Evolutionary conservation across 2,329 filamentous ascomycete genomes (phyloP).

Genomic region (Thelonectria discophora): DNA sequence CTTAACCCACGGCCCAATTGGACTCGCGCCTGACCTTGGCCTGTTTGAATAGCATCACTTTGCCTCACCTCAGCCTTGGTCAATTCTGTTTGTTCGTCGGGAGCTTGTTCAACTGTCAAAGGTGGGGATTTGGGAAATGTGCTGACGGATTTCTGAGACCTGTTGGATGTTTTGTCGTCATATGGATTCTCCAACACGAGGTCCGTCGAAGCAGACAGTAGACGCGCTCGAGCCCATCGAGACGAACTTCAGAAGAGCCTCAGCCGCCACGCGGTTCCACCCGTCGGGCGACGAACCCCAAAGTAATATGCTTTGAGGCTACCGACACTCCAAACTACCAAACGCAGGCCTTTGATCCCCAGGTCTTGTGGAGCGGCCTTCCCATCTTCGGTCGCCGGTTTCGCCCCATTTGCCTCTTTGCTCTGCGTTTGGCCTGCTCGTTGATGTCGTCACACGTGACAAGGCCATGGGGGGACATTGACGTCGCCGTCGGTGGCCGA

Average conservation of each 20-base stretch:
- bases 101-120: neutral
- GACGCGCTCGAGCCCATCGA: neutral
- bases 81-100: neutral
- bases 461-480: conserved; percentile 27
- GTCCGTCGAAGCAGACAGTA: no score
- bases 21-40: neutral
- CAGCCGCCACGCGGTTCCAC: conserved; percentile 16
- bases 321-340: conserved; percentile 2
- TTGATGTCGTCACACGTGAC: conserved; percentile 35
- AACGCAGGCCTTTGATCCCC: conserved; percentile 9
- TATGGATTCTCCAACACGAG: no score
- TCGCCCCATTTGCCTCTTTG: conserved; percentile 22
- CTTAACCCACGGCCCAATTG: neutral
- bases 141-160: neutral
- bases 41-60: neutral
- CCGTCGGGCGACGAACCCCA: conserved; percentile 1
- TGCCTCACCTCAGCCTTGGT: neutral
- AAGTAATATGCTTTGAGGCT: neutral
- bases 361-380: conserved; percentile 21
- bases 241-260: conserved; percentile 10
- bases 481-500: conserved; percentile 19
- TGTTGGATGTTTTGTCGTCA: no score
- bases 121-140: neutral
- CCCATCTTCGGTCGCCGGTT: conserved; percentile 18
- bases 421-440: conserved; percentile 14